phyloP scores from a whole-genome alignment of 2,329 filamentous ascomycete genomes.

The Apiospora sp. region DNA sequence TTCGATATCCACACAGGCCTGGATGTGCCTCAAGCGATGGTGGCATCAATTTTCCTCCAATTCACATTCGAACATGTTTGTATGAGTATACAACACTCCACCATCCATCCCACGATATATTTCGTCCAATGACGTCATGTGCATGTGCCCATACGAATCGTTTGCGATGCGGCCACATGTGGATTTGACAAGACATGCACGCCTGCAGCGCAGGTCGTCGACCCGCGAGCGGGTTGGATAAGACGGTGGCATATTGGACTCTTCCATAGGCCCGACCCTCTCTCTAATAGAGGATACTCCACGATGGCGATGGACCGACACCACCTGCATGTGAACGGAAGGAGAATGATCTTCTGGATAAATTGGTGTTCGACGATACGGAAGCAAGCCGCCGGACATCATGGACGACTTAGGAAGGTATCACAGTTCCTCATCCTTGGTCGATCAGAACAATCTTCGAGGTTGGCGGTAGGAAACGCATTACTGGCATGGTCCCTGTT shows the following conservation, averaged over 20 bases:
- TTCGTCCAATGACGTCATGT: background rate
- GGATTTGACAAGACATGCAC: background rate
- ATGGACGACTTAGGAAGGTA: slow-evolving; percentile 20
- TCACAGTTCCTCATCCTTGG: background rate
- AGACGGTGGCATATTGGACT: background rate
- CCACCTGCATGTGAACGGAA: slow-evolving; percentile 8
- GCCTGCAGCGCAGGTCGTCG: background rate
- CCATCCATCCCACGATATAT: background rate
- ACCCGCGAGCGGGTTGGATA: background rate
- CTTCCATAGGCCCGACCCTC: background rate
- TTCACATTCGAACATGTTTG: background rate
- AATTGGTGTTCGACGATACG: background rate
- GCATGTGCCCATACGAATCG: background rate
- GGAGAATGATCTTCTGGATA: slow-evolving; percentile 15
- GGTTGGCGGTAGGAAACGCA: background rate
- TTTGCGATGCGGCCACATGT: background rate
- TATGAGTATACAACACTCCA: slow-evolving; percentile 1
- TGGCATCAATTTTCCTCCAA: slow-evolving; percentile 10
- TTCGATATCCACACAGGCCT: background rate
- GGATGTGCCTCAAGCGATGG: slow-evolving; percentile 16
- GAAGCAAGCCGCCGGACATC: slow-evolving; percentile 9
- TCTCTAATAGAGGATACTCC: background rate
- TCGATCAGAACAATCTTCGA: background rate
- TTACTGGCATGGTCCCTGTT: background rate
- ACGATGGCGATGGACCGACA: slow-evolving; percentile 14